phyloP scores from a whole-genome alignment of 371 early-diverging fungal species.

The Syncephalastrum racemosum region DNA sequence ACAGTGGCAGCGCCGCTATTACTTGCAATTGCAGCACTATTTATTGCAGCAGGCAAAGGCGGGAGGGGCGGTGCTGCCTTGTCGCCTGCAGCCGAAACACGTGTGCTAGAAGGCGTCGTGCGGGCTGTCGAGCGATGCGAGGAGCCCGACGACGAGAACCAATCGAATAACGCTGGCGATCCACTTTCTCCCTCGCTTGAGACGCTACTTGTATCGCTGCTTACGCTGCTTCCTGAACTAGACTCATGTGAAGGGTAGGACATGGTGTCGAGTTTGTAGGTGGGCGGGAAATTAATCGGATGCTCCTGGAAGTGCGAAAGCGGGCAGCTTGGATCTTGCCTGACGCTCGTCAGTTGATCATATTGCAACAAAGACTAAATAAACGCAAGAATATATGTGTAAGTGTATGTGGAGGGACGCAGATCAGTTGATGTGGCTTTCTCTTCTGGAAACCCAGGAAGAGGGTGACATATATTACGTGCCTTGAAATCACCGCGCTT shows the following conservation, averaged over 20 bases:
- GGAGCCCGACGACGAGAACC: slow-evolving; percentile 14
- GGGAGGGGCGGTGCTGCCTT: slow-evolving; percentile 1
- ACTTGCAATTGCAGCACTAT: background rate
- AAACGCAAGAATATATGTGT: background rate
- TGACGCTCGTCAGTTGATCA: slow-evolving; percentile 65
- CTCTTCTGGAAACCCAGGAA: background rate
- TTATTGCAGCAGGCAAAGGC: background rate
- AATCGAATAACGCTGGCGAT: slow-evolving; percentile 1
- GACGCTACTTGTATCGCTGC: slow-evolving; percentile 7
- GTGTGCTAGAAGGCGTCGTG: slow-evolving; percentile 6
- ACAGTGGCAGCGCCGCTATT: too few relatives aligned
- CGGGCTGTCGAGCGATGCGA: slow-evolving; percentile 14
- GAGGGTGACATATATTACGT: slow-evolving; percentile 1
- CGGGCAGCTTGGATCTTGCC: slow-evolving; percentile 33
- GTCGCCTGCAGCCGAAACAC: background rate
- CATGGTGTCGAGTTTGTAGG: slow-evolving; percentile 79
- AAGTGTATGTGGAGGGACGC: background rate
- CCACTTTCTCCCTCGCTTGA: background rate
- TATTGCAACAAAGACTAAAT: slow-evolving; percentile 50
- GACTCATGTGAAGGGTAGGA: too few relatives aligned
- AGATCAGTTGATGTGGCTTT: background rate
- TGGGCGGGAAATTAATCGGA: slow-evolving; percentile 83
- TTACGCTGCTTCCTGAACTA: background rate
- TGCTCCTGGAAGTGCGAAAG: slow-evolving; percentile 73
- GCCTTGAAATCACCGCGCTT: slow-evolving; percentile 47